Base-by-base conservation (phyloP, 2,329 filamentous ascomycete genomes). In the Clarireedia paspali region DNA sequence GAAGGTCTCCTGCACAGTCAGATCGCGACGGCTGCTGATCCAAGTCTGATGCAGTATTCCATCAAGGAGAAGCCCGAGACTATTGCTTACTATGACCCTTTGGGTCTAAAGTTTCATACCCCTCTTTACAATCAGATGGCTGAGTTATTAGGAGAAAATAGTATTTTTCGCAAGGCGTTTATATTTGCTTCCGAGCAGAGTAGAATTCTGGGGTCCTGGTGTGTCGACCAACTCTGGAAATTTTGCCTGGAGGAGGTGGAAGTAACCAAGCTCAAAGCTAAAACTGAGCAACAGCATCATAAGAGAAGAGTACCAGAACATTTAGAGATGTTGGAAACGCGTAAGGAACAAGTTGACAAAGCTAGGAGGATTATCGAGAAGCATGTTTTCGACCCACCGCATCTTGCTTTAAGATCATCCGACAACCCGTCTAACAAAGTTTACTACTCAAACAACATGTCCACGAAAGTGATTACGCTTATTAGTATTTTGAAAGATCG, bases 211-310 rank as follows among this genome's bases (percentile, higher is more conserved):
- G 94, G 94, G 0, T 72, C 78, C 2, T 97, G 94, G 92, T 89
- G 88, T 62, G 84, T 90, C 0, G 91, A 99, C 67, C 77, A 83
- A 50, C 84, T 89, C 56, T 96, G 91, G 91, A 76, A 80, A 53
- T 78, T 89, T 34, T 80, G 82, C 12, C 75, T 95, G 23, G 77
- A 78, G 0, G 81, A 88, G 5, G 75, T 82, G 3, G 80, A 86
- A 57, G 71, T 81, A 0, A 73, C 75, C 3, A 87, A 82, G 60
- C 73, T 89, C 2, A 79, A 87, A 49, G 76, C 80, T 55, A 74
- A 77, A 57, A 77, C 79, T 1, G 77, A 78, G 58, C 69, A 71
- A 6, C 69, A 72, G 45, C 69, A 71, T 53, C 66, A 71, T 57
- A 60, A 56, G 3, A 62, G 56, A 47, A 69, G 64, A 27, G 55